These are phyloP conservation scores for Talaromyces nanjingensis DNA, from an alignment of 495 filamentous ascomycete species.

Conservation along the genomic window DNA sequence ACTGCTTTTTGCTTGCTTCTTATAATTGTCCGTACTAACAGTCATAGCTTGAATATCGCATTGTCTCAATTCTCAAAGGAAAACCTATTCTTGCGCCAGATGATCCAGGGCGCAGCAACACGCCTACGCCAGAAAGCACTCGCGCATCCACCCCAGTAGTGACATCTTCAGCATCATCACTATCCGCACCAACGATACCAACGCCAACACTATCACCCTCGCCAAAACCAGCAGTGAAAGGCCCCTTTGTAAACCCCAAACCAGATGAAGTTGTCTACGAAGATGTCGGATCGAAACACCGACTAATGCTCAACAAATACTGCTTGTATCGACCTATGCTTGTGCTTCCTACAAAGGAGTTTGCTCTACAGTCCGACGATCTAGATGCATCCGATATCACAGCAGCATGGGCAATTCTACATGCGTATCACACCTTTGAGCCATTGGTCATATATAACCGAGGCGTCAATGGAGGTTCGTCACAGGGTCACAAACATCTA, in stretches of 20 bases:
- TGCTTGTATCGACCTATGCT: slow-evolving; percentile 16
- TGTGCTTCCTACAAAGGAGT: slow-evolving; percentile 12
- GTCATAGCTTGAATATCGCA: slow-evolving; percentile 13
- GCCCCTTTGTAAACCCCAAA: slow-evolving; percentile 14
- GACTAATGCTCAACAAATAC: slow-evolving; percentile 16
- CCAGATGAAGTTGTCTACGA: slow-evolving; percentile 12
- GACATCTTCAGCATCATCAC: neutral
- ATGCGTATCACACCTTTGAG: slow-evolving; percentile 9
- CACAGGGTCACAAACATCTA: slow-evolving; percentile 21
- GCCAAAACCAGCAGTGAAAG: neutral
- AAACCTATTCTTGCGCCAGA: slow-evolving; percentile 14
- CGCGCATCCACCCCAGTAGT: slow-evolving; percentile 7
- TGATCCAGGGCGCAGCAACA: slow-evolving; percentile 7
- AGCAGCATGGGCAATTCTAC: slow-evolving; percentile 20
- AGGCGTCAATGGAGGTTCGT: slow-evolving; percentile 19
- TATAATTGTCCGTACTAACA: neutral
- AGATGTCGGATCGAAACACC: slow-evolving; percentile 11
- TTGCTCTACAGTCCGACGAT: slow-evolving; percentile 21
- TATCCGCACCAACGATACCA: neutral
- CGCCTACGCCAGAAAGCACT: slow-evolving; percentile 13
- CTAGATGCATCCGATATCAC: slow-evolving; percentile 18
- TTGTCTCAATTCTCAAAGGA: slow-evolving; percentile 10
- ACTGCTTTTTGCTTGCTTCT: neutral
- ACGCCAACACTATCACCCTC: neutral
- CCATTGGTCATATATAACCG: slow-evolving; percentile 21